These are phyloP conservation scores for Coemansia furcata DNA, from an alignment of 192 early-diverging fungal species.

Conservation along the genomic window DNA sequence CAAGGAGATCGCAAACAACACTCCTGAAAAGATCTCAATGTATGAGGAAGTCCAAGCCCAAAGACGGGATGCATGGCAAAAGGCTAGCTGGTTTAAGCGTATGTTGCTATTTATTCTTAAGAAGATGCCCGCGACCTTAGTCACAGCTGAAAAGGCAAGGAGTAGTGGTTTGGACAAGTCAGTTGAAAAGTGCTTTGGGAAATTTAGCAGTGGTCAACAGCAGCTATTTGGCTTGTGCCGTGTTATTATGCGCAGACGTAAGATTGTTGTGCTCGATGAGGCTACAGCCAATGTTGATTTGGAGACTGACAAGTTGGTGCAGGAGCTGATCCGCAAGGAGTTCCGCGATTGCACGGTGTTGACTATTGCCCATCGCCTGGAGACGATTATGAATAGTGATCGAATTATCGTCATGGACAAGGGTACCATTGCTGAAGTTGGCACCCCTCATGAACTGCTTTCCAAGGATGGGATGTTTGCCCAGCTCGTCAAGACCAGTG, in stretches of 20 bases:
- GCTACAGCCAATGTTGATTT: constrained; percentile 62
- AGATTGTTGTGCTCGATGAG: constrained; percentile 62
- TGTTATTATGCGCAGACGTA: constrained; percentile 52
- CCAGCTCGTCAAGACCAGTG: constrained; percentile 5
- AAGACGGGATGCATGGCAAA: constrained; percentile 9
- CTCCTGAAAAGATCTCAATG: background rate
- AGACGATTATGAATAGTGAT: constrained; percentile 65
- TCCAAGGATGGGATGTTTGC: constrained; percentile 9
- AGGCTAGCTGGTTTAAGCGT: constrained; percentile 8
- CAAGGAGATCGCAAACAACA: background rate
- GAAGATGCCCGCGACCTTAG: background rate
- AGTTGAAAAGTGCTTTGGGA: background rate
- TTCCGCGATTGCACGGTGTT: constrained; percentile 52
- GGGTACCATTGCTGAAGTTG: constrained; percentile 7
- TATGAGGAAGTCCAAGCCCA: background rate
- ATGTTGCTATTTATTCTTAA: constrained; percentile 1
- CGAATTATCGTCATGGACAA: constrained; percentile 65
- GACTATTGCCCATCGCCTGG: constrained; percentile 68
- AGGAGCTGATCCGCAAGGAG: constrained; percentile 40
- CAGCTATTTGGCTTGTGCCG: constrained; percentile 62
- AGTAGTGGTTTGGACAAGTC: background rate
- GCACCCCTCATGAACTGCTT: constrained; percentile 6
- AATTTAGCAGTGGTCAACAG: constrained; percentile 49
- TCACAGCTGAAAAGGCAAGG: background rate
- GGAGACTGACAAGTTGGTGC: constrained; percentile 2